These are phyloP conservation scores for Calonectria pauciramosa DNA, from an alignment of 2,329 filamentous ascomycete genomes.

Conservation along the genomic window DNA sequence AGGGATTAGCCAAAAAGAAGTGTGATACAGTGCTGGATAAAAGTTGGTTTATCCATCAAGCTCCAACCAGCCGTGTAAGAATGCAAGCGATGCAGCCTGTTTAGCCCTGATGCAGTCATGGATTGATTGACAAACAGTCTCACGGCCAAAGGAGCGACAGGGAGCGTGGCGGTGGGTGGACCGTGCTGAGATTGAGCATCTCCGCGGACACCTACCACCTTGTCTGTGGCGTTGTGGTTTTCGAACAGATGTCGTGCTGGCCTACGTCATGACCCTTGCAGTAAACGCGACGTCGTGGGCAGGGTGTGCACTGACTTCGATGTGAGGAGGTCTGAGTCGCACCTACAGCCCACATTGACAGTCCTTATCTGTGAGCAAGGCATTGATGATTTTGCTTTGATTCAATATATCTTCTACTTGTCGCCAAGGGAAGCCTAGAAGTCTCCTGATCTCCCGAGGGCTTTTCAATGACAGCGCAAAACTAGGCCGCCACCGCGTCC, in stretches of 20 bases:
- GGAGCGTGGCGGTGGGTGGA: conserved; percentile 15
- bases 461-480: not conserved
- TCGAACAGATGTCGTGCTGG: not conserved
- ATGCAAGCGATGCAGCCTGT: conserved; percentile 2
- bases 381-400: not conserved
- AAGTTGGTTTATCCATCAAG: not conserved
- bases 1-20: not conserved
- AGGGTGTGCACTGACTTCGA: not conserved
- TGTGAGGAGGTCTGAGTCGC: not conserved
- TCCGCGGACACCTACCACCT: conserved; percentile 25
- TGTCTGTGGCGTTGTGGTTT: conserved; percentile 22
- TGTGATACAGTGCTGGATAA: not conserved
- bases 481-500: not conserved
- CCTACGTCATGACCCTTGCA: conserved; percentile 32
- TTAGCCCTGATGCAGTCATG: conserved; percentile 17
- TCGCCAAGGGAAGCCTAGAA: not conserved
- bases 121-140: not conserved
- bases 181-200: conserved; percentile 26
- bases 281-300: not conserved
- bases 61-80: not conserved
- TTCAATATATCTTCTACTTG: not conserved
- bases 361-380: not conserved
- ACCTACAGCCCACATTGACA: not conserved
- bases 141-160: not conserved
- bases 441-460: not conserved